phyloP scores from a whole-genome alignment of 176 grass and related monocot genomes.

The Carex pumila region DNA sequence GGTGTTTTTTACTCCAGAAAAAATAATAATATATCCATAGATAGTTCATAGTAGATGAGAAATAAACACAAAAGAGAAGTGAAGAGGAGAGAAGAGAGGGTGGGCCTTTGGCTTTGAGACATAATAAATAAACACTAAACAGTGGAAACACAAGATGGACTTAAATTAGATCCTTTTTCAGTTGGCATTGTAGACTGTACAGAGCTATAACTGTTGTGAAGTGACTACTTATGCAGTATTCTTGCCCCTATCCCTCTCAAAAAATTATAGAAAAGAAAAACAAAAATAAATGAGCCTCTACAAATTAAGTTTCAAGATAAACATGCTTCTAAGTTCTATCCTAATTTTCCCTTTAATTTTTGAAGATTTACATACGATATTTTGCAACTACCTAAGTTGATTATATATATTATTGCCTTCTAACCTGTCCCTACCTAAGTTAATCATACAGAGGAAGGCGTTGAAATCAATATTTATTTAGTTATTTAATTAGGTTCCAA shows the following conservation, averaged over 20 bases:
- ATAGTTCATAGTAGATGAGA: not conserved
- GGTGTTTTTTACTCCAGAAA: not conserved
- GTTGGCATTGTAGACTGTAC: conserved; percentile 40
- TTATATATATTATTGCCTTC: too few relatives aligned
- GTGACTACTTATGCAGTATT: conserved; percentile 67
- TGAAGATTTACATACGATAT: not conserved
- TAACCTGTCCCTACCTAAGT: not conserved
- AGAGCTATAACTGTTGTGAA: conserved; percentile 50
- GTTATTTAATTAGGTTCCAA: not conserved
- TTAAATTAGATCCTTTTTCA: conserved; percentile 42
- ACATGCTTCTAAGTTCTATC: not conserved
- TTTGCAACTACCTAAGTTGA: not conserved
- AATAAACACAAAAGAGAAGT: not conserved
- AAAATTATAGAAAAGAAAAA: not conserved
- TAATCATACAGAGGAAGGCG: not conserved
- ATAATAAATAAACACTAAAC: conserved; percentile 27
- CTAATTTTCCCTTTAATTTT: not conserved
- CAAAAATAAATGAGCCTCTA: not conserved
- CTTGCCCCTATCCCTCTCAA: conserved; percentile 15
- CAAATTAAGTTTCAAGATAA: conserved; percentile 5
- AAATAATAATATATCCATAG: not conserved
- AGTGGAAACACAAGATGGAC: conserved; percentile 32
- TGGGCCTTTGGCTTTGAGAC: not conserved
- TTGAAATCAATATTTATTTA: not conserved
- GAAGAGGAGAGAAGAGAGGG: not conserved